Base-by-base conservation (phyloP, 2,329 filamentous ascomycete species). In the Gaeumannomyces tritici region DNA sequence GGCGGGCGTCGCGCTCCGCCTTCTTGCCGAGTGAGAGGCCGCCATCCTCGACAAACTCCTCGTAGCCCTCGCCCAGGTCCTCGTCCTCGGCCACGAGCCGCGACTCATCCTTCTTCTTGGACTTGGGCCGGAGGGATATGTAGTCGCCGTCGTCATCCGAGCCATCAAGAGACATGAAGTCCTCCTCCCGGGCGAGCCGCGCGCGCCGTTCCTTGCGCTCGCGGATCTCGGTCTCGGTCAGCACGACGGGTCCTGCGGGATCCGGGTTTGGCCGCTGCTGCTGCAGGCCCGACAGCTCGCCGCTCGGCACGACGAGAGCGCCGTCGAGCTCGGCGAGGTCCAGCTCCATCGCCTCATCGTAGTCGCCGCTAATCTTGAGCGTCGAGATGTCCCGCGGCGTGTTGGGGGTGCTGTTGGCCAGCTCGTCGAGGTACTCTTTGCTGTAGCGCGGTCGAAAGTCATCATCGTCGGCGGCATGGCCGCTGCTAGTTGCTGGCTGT, bases 61-160 rank as follows among this genome's bases (percentile, higher is more conserved):
- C 93, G 68, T 96, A 98, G 0, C 92, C 93, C 75, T 98, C 95
- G 51, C 90, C 90, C 0, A 97, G 83, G 70, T 98, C 91, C 71
- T 98, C 93, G 68, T 98, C 93, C 42, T 97, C 92, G 55, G 82
- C 84, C 7, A 92, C 83, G 2, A 98, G 81, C 1, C 93, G 83
- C 7, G 89, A 89, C 65, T 92, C 83, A 42, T 85, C 83, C 66
- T 89, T 85, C 68, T 87, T 85, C 66, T 85, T 84, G 24, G 77
- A 61, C 24, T 33, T 75, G 61, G 79, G 77, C 2, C 64, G 57
- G 63, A 71, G 65, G 24, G 68, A 68, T 26, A 71, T 69, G 64
- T 69, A 70, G 74, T 67, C 68, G 24, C 42, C 42, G 31, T 71
- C 70, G 26, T 77, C 75, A n/a, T 82, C 81, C n/a, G 80, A 80